A percentile compares a stretch with the other conserved stretches of the same genome.
Conservation (phyloP, 495 filamentous ascomycete genomes). For the Xylaria bambusicola region DNA sequence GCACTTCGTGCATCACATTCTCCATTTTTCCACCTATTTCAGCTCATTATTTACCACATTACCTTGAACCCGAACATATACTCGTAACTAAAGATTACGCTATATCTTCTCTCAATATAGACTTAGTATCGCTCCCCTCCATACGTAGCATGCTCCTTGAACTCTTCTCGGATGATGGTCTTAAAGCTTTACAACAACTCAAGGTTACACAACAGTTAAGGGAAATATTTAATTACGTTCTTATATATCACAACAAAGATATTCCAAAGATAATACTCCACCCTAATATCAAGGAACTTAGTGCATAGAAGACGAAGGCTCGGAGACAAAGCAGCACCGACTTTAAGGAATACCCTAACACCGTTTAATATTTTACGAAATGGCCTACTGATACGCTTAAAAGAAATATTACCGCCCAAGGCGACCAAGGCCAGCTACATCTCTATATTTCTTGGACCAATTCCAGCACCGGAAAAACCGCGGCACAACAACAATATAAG, state of each 20-base stretch:
- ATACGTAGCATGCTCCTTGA: not conserved
- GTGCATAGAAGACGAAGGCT: not conserved
- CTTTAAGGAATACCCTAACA: constrained; percentile 1
- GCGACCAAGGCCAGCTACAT: not conserved
- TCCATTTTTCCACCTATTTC: not conserved
- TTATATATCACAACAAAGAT: constrained; percentile 2
- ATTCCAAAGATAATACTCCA: not conserved
- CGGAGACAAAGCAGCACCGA: not conserved
- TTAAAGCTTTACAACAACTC: not conserved
- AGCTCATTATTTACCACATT: not conserved
- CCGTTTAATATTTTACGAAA: not conserved
- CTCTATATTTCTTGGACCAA: not conserved
- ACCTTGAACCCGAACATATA: not conserved
- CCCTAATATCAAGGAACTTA: not conserved
- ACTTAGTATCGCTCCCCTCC: not conserved
- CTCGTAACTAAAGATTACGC: not conserved
- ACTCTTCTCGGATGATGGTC: not conserved
- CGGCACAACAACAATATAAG: not conserved
- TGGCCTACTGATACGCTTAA: not conserved
- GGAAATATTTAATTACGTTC: not conserved
- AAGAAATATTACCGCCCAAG: constrained; percentile 6
- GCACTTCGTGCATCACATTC: not conserved
- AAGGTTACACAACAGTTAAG: not conserved
- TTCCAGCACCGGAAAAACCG: not conserved
- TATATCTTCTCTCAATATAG: constrained; percentile 1